Conservation (phyloP, 768 basidiomycete species). For the Suillus subluteus region DNA sequence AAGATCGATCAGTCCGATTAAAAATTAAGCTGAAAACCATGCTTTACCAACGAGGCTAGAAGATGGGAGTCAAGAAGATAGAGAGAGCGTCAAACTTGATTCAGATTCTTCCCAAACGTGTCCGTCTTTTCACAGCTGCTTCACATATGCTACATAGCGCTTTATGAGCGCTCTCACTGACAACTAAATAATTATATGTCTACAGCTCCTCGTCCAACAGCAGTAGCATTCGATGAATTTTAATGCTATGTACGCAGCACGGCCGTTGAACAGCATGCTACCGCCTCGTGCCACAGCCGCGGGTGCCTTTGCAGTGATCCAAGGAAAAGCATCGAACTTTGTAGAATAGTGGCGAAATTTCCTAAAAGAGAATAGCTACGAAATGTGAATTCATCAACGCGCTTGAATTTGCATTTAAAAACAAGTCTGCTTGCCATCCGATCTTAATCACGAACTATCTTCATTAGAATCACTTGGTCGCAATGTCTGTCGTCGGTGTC, state of each 20-base stretch:
- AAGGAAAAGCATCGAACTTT: slow-evolving; percentile 8
- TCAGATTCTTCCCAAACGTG: background rate
- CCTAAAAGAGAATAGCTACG: background rate
- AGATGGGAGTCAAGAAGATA: slow-evolving; percentile 11
- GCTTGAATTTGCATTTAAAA: slow-evolving; percentile 13
- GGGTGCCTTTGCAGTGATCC: too few relatives aligned
- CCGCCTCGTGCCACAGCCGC: too few relatives aligned
- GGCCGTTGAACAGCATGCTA: background rate
- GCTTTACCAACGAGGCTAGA: slow-evolving; percentile 8
- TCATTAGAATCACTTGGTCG: background rate
- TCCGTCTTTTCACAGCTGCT: background rate
- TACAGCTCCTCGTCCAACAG: too few relatives aligned
- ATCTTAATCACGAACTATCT: slow-evolving; percentile 5
- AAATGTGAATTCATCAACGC: background rate
- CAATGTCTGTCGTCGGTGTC: slow-evolving; percentile 92
- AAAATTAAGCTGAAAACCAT: background rate
- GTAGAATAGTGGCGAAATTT: slow-evolving; percentile 5
- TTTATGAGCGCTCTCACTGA: background rate
- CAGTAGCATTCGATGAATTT: too few relatives aligned
- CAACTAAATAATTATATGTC: background rate
- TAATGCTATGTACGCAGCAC: too few relatives aligned
- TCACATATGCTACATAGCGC: too few relatives aligned
- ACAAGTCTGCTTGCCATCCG: slow-evolving; percentile 11
- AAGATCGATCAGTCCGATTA: slow-evolving; percentile 15
- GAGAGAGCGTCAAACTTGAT: background rate